These are phyloP conservation scores for Middelhovenomyces tepae DNA, from an alignment of 805 yeast species.

Conservation along the genomic window DNA sequence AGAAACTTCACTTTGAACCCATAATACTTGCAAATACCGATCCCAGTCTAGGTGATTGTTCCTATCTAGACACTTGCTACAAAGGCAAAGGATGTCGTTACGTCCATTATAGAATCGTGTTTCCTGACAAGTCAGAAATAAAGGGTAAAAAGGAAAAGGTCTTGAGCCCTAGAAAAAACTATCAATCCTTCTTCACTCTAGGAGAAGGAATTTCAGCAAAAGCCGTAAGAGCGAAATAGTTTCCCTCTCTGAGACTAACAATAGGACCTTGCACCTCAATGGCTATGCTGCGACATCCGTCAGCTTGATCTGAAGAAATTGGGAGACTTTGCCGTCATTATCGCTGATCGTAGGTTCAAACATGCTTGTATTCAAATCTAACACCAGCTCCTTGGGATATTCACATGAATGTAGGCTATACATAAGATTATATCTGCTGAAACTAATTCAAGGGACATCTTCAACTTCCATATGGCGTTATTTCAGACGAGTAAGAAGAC, in stretches of 20 bases:
- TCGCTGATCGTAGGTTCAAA: constrained; percentile 55
- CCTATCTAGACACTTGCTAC: constrained; percentile 90
- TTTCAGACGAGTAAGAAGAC: constrained; percentile 16
- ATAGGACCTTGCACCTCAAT: constrained; percentile 56
- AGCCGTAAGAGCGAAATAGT: not conserved
- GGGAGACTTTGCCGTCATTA: constrained; percentile 69
- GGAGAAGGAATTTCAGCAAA: constrained; percentile 4
- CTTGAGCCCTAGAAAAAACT: not conserved
- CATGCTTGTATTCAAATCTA: not conserved
- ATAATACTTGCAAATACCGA: constrained; percentile 49
- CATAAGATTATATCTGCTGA: not conserved
- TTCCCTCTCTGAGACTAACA: constrained; percentile 8
- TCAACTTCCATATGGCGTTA: constrained; percentile 14
- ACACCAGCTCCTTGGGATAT: constrained; percentile 80
- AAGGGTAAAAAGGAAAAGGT: constrained; percentile 11
- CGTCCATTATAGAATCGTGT: constrained; percentile 50
- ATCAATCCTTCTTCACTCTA: not conserved
- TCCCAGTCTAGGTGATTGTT: constrained; percentile 71
- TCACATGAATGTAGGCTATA: constrained; percentile 52
- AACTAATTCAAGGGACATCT: constrained; percentile 10
- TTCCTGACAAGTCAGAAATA: constrained; percentile 18
- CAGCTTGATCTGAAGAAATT: constrained; percentile 57
- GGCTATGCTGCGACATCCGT: constrained; percentile 81
- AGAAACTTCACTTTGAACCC: constrained; percentile 29
- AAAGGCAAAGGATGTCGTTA: constrained; percentile 73